Base-by-base conservation (phyloP, 176 grass and related monocot species). In the Bonia amplexicaulis region DNA sequence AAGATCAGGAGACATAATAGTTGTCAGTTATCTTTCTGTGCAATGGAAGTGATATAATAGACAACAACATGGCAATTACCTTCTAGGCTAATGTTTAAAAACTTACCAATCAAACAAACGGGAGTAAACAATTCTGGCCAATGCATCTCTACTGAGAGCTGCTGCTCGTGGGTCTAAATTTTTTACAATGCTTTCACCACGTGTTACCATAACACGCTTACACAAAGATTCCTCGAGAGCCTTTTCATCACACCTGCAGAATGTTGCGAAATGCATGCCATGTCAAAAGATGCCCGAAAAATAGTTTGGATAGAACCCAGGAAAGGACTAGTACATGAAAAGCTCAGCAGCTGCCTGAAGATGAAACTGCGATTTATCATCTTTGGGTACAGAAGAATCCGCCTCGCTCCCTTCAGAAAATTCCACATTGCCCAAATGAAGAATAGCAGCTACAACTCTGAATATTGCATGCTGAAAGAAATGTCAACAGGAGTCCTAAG, bases 81-180 rank as follows among this genome's bases (percentile, higher is more conserved):
- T 74, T 51, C 37, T 58, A 74, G 51, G 67, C 6, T 73, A 84
- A 71, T 83, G 72, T 71, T 78, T 82, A 81, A 62, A 65, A 72
- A 92, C 87, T 88, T 86, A 92, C 93, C 95, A 98, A 90, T 98
- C 95, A 93, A 98, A 98, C 73, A 98, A 80, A 54, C 91, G 89
- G 26, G 95, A 95, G 73, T 98, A 98, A 78, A 98, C 93, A 78
- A 93, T 98, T 93, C 94, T 93, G 41, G 95, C 91, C 64, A 98
- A 81, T 76, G 93, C 91, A 87, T 98, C 95, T 89, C 95, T 98
- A 84, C 95, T 98, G 83, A 98, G 91, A 87, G 85, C 83, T 82
- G 95, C 95, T 76, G 82, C 82, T 88, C 84, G 85, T 82, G 83
- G 73, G 90, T 95, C 92, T 81, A 98, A 85, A 88, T 88, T 88